phyloP scores from a whole-genome alignment of 2,329 filamentous ascomycete genomes.

The Cercospora beticola region DNA sequence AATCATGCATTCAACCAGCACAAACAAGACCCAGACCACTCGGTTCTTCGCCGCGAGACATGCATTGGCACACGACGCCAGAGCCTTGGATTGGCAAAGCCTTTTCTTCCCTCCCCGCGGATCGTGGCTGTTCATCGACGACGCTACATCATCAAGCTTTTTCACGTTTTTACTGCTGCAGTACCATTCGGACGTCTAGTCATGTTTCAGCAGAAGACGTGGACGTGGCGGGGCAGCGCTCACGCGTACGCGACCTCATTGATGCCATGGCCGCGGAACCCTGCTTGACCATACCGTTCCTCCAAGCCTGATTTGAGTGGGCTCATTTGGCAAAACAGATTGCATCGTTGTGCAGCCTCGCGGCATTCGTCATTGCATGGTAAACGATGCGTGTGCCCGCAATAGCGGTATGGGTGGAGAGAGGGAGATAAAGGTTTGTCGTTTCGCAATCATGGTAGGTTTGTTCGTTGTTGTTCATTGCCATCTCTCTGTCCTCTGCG shows the following conservation, averaged over 20 bases:
- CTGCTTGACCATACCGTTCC: background rate
- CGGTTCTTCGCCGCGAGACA: background rate
- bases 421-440: background rate
- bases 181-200: background rate
- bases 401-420: background rate
- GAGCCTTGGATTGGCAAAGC: background rate
- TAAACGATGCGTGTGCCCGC: background rate
- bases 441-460: background rate
- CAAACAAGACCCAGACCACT: background rate
- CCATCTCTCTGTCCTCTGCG: background rate
- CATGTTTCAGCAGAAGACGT: background rate
- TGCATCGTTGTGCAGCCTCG: background rate
- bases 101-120: background rate
- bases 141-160: background rate
- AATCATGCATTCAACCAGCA: background rate
- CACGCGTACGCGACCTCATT: background rate
- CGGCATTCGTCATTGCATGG: slow-evolving; percentile 3
- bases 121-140: background rate
- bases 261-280: slow-evolving; percentile 1
- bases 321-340: background rate
- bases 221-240: background rate
- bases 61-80: background rate
- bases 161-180: background rate
- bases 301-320: background rate
- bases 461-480: background rate